Percentiles rank a stretch among this genome's conserved stretches.
These are phyloP conservation scores for Cochlearia excelsa DNA, from an alignment of 345 rosid genomes.

Conservation along the genomic window DNA sequence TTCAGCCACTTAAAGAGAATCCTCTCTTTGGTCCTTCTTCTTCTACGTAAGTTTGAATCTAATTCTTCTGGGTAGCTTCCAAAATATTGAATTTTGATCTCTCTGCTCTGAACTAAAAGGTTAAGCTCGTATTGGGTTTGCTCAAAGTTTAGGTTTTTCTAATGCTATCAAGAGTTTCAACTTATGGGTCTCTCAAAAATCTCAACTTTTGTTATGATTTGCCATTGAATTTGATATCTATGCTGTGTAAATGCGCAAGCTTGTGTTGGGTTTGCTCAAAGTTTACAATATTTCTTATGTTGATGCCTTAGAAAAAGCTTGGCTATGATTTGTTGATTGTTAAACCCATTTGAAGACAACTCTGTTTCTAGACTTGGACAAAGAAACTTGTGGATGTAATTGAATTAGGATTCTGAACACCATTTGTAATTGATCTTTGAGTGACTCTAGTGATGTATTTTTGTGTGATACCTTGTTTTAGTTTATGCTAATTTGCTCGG, in stretches of 20 bases:
- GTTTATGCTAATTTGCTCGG: neutral
- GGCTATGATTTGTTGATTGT: neutral
- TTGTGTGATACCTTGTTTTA: conserved; percentile 2
- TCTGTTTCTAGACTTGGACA: neutral
- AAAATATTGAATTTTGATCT: neutral
- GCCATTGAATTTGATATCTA: conserved; percentile 1
- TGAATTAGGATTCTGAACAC: neutral
- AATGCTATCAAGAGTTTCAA: too few species aligned
- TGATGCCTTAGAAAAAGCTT: neutral
- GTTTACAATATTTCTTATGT: conserved; percentile 5
- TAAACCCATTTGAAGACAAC: conserved; percentile 4
- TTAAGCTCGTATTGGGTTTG: too few species aligned
- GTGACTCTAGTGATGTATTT: neutral
- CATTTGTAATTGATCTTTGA: neutral
- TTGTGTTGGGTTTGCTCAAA: conserved; percentile 9
- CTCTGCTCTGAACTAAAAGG: too few species aligned
- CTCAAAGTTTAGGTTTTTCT: too few species aligned
- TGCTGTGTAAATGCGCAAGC: neutral
- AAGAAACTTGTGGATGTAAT: conserved; percentile 3
- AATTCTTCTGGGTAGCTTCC: neutral
- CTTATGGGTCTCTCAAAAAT: neutral
- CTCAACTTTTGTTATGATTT: neutral
- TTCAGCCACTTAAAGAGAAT: conserved; percentile 81
- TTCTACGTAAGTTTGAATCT: conserved; percentile 50
- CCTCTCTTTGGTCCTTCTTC: conserved; percentile 97